Percentiles rank a stretch among this genome's conserved stretches.
These are phyloP conservation scores for Nicotiana benthamiana DNA, from an alignment of 257 asterid genomes.

Conservation along the genomic window DNA sequence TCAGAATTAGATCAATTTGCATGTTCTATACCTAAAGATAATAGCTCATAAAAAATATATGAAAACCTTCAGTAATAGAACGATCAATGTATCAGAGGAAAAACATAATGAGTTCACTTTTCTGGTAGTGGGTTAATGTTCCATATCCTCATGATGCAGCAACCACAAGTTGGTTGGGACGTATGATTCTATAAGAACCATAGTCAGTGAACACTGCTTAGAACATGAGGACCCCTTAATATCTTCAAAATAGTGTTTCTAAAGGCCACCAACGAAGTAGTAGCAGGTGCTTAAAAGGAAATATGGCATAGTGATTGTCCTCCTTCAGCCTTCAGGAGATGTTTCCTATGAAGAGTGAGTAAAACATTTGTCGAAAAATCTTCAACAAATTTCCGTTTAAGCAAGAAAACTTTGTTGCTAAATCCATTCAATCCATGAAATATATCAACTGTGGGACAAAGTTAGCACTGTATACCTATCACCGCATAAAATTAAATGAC, in stretches of 20 bases:
- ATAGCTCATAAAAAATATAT: neutral
- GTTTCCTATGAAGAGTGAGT: neutral
- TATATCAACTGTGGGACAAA: neutral
- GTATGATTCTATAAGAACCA: neutral
- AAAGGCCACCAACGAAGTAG: neutral
- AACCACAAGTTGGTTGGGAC: neutral
- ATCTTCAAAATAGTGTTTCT: neutral
- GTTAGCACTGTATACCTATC: slow-evolving; percentile 20
- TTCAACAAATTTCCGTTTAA: neutral
- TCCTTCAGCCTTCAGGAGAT: neutral
- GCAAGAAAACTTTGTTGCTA: neutral
- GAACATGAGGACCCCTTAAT: neutral
- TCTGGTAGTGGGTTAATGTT: neutral
- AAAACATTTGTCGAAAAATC: neutral
- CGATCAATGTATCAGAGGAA: neutral
- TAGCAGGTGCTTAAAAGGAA: neutral
- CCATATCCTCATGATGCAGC: neutral
- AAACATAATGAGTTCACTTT: neutral
- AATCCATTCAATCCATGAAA: neutral
- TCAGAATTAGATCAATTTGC: neutral
- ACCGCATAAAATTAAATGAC: slow-evolving; percentile 30
- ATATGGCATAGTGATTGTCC: neutral
- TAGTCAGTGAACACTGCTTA: neutral
- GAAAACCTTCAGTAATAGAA: neutral
- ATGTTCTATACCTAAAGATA: neutral